These are phyloP conservation scores for Acanthamoeba castellanii DNA, from an alignment of 208 protist species.

Conservation along the genomic window DNA sequence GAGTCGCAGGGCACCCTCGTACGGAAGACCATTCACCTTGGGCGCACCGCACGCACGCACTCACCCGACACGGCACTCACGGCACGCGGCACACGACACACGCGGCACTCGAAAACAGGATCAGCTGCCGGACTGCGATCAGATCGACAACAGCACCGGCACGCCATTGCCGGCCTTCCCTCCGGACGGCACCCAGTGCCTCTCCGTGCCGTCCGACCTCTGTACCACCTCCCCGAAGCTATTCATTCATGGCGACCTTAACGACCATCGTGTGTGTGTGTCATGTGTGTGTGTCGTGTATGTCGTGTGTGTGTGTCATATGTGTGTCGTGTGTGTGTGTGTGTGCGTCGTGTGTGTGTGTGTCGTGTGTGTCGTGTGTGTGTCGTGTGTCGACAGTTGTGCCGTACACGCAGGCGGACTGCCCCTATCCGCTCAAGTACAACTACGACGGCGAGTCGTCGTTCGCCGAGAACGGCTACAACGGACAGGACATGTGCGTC, in stretches of 20 bases:
- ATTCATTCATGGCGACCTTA: too few relatives aligned
- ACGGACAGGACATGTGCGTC: conserved; percentile 4
- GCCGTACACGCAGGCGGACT: conserved; percentile 66
- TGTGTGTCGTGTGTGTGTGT: too few relatives aligned
- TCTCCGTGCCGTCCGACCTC: neutral
- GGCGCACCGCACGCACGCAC: too few relatives aligned
- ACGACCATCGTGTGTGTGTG: too few relatives aligned
- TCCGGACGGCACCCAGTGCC: conserved; percentile 33
- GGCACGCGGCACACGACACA: too few relatives aligned
- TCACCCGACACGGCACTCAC: too few relatives aligned
- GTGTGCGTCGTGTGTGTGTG: too few relatives aligned
- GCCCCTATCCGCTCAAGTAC: conserved; percentile 40
- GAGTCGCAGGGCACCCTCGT: conserved; percentile 22
- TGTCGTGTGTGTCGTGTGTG: too few relatives aligned
- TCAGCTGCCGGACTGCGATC: conserved; percentile 48
- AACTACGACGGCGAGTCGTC: conserved; percentile 8
- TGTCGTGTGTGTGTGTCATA: too few relatives aligned
- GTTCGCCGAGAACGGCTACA: neutral
- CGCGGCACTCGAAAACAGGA: too few relatives aligned
- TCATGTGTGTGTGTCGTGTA: too few relatives aligned
- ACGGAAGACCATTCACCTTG: neutral
- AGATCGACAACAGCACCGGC: conserved; percentile 60
- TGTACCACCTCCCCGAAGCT: too few relatives aligned
- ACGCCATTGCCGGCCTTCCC: conserved; percentile 8
- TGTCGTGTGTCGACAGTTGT: neutral